Percentiles rank a stretch among this genome's conserved stretches.
Conservation (phyloP, 2,329 filamentous ascomycete genomes). For the Teratosphaeria zuluensis region DNA sequence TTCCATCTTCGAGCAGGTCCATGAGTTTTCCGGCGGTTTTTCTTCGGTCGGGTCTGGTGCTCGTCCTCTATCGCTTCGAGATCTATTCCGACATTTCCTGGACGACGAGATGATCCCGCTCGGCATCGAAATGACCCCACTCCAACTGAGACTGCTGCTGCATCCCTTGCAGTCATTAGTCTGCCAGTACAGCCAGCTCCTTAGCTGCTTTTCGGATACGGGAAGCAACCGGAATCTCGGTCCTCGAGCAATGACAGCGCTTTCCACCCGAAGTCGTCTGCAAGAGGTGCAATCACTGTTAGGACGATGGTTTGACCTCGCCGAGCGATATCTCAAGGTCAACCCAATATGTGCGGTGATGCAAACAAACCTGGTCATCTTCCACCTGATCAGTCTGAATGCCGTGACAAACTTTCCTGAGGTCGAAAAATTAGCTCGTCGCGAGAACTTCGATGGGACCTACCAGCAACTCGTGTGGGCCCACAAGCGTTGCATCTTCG, state of each 20-base stretch:
- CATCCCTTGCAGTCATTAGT: slow-evolving; percentile 59
- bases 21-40: slow-evolving; percentile 45
- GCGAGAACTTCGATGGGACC: slow-evolving; percentile 48
- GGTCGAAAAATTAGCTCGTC: slow-evolving; percentile 56
- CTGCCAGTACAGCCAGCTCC: slow-evolving; percentile 54
- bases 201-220: slow-evolving; percentile 55
- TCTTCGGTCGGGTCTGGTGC: slow-evolving; percentile 45
- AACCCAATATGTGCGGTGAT: slow-evolving; percentile 51
- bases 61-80: slow-evolving; percentile 49
- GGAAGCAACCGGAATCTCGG: slow-evolving; percentile 36
- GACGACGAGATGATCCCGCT: slow-evolving; percentile 50
- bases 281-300: slow-evolving; percentile 57
- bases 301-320: slow-evolving; percentile 59
- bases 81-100: slow-evolving; percentile 59
- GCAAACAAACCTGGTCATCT: slow-evolving; percentile 57
- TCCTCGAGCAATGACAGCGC: slow-evolving; percentile 43
- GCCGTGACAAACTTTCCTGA: slow-evolving; percentile 58
- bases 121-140: slow-evolving; percentile 44
- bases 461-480: slow-evolving; percentile 45
- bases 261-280: slow-evolving; percentile 50
- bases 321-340: slow-evolving; percentile 45
- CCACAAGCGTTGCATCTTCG: slow-evolving; percentile 54
- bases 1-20: slow-evolving; percentile 48
- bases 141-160: slow-evolving; percentile 55
- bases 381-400: slow-evolving; percentile 62